phyloP scores from a whole-genome alignment of 75 land plant species.

The Isoetes taiwanensis region DNA sequence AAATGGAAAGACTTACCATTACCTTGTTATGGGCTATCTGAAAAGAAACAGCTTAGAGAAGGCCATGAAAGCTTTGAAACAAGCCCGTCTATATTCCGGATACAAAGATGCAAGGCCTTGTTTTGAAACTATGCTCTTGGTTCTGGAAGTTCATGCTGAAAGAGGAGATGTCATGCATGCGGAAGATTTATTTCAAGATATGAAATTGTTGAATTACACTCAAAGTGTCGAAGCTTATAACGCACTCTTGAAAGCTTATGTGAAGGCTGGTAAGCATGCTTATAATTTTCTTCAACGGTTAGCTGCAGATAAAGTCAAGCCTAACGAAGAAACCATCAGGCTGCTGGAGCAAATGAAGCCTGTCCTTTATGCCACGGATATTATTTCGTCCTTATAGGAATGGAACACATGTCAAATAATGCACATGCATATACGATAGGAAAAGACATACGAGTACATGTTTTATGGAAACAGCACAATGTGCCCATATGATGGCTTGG shows the following conservation, averaged over 20 bases:
- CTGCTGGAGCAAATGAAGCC: constrained; percentile 39
- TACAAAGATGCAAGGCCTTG: constrained; percentile 34
- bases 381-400: too few relatives aligned
- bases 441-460: too few relatives aligned
- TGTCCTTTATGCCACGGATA: too few relatives aligned
- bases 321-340: constrained; percentile 71
- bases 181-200: constrained; percentile 42
- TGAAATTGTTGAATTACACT: constrained; percentile 35
- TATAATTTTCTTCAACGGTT: constrained; percentile 53
- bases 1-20: constrained; percentile 58
- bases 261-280: constrained; percentile 57
- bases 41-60: constrained; percentile 45
- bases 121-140: constrained; percentile 47
- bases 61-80: constrained; percentile 49
- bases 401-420: too few relatives aligned
- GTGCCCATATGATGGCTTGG: too few relatives aligned
- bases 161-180: constrained; percentile 55
- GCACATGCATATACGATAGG: too few relatives aligned
- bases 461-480: too few relatives aligned
- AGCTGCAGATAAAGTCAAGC: constrained; percentile 55
- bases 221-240: constrained; percentile 58
- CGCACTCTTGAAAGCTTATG: constrained; percentile 57
- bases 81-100: neutral
- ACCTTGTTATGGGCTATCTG: constrained; percentile 60
- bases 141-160: constrained; percentile 50